Base-by-base conservation (phyloP, 805 yeast genomes). In the Saccharomycodes ludwigii region DNA sequence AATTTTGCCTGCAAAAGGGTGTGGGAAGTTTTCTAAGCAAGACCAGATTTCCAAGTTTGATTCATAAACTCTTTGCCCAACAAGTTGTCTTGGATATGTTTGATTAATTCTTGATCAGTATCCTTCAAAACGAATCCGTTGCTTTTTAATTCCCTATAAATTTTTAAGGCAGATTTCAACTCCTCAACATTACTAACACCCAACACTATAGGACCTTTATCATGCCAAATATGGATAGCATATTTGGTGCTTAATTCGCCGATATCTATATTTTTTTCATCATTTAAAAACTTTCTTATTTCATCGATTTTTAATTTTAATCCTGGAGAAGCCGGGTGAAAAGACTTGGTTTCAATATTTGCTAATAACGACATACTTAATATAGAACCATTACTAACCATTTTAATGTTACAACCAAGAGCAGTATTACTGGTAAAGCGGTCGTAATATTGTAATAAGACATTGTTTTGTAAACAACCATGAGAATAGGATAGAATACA, bases 351-450 rank as follows among this genome's bases (percentile, higher is more conserved):
- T 21, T 65, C 59, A 16, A 65, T 74, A 0, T 78, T 67, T 37
- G 94, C 66, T 35, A 86, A 61, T 35, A 86, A 54, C 4, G 95
- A 81, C 97, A 86, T 86, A 34, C 86, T 73, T 37, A 88, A 60
- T 23, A 91, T 85, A 1, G 94, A 80, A 3, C 88, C 95, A 50
- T 81, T 83, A 48, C 76, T 55, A n/a, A 86, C 52, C 38, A 63
- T 52, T 35, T 65, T 61, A 19, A 85, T 61, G 4, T 71, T 68
- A 9, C 80, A 71, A n/a, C n/a, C n/a, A n/a, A n/a, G n/a, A n/a
- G n/a, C n/a, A n/a, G n/a, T n/a, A 10, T 24, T 21, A 26, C 37
- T 21, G 24, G 65, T 53, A 41, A 82, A 73, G 22, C 58, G 59
- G 5, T 63, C 65, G 42, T 63, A 55, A 42, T 65, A 68, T 0